A percentile compares a stretch with the other conserved stretches of the same genome.
Conservation (phyloP, 106 monocot genomes). For the Agapanthus africanus region DNA sequence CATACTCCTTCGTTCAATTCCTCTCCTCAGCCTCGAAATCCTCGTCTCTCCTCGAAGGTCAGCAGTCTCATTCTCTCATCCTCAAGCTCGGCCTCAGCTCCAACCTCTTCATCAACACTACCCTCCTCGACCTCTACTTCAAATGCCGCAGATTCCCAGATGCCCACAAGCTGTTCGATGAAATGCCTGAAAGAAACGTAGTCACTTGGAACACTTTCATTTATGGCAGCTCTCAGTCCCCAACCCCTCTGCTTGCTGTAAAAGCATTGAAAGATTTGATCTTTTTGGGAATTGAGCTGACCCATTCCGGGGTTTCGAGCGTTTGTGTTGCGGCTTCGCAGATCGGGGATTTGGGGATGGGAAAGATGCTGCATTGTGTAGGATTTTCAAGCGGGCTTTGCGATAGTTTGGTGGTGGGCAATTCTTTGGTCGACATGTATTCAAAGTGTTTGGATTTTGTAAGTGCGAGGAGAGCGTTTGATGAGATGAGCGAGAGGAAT, state of each 20-base stretch:
- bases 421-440: no score
- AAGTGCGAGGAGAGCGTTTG: conserved; percentile 37
- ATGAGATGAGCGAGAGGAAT: conserved; percentile 46
- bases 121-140: conserved; percentile 30
- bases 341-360: no score
- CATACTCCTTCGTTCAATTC: no score
- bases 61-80: no score
- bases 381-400: conserved; percentile 29
- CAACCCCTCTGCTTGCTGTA: not conserved
- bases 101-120: conserved; percentile 24
- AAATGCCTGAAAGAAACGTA: conserved; percentile 28
- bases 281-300: conserved; percentile 10
- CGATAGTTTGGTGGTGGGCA: conserved; percentile 24
- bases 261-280: conserved; percentile 17
- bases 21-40: no score
- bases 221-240: conserved; percentile 20
- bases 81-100: no score
- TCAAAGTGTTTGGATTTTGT: no score
- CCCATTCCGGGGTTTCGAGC: conserved; percentile 24
- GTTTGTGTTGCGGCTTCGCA: conserved; percentile 24
- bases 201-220: conserved; percentile 47
- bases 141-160: not conserved
- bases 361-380: conserved; percentile 33
- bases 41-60: no score
- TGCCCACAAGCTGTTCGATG: conserved; percentile 37